Conservation (phyloP, 441 rosid species). For the Populus tomentosa region DNA sequence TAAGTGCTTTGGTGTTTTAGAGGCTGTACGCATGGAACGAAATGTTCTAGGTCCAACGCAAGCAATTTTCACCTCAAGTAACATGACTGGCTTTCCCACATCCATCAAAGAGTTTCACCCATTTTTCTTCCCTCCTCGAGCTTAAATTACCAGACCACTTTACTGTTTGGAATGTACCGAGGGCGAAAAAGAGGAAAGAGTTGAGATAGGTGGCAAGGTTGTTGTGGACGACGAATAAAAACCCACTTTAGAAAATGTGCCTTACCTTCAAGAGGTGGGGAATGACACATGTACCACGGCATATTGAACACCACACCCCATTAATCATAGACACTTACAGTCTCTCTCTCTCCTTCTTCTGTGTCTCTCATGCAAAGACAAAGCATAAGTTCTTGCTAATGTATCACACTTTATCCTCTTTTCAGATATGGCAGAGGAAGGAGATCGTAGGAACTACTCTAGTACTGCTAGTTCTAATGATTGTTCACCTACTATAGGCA, state of each 20-base stretch:
- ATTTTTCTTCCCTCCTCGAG: background rate
- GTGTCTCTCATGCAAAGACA: background rate
- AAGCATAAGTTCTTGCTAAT: constrained; percentile 20
- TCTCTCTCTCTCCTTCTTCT: constrained; percentile 14
- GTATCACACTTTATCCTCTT: constrained; percentile 11
- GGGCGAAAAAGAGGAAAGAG: background rate
- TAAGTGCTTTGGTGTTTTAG: background rate
- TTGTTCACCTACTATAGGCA: constrained; percentile 22
- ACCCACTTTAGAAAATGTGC: constrained; percentile 20
- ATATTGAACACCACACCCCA: constrained; percentile 25
- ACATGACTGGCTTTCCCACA: too few relatives aligned
- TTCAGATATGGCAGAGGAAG: constrained; percentile 25
- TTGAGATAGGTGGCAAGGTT: constrained; percentile 9
- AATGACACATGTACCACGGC: constrained; percentile 58
- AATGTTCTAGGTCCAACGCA: background rate
- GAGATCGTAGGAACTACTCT: constrained; percentile 18
- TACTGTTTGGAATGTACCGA: background rate
- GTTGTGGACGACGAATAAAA: constrained; percentile 36
- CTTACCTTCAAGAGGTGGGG: constrained; percentile 49
- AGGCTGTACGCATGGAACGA: background rate
- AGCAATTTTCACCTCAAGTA: background rate
- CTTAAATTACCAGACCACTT: background rate
- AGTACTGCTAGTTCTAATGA: constrained; percentile 24
- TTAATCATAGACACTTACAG: constrained; percentile 5
- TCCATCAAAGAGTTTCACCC: background rate